phyloP scores from a whole-genome alignment of 2,329 filamentous ascomycete species.

The Bipolaris oryzae region DNA sequence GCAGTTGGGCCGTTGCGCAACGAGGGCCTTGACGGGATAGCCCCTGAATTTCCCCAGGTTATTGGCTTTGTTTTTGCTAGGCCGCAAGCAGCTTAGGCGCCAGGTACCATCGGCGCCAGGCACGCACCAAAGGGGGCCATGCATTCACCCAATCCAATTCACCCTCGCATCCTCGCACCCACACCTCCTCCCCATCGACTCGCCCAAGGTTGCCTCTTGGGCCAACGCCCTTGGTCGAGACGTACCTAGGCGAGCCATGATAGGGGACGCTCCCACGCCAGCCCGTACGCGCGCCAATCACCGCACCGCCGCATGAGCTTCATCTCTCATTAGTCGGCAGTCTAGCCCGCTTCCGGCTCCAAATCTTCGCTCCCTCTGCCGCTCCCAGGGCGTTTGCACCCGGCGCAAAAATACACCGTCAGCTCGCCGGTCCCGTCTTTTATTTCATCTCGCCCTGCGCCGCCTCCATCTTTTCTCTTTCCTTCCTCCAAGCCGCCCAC shows the following conservation, averaged over 20 bases:
- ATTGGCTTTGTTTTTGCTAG: conserved; percentile 35
- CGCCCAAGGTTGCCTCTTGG: conserved; percentile 15
- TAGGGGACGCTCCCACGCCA: conserved; percentile 26
- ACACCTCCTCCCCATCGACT: not conserved
- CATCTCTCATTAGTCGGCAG: conserved; percentile 30
- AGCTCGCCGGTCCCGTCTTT: conserved; percentile 28
- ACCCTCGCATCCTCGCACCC: not conserved
- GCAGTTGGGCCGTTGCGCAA: conserved; percentile 4
- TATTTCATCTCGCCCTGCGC: conserved; percentile 19
- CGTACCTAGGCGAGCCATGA: conserved; percentile 15
- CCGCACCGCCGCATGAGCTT: conserved; percentile 32
- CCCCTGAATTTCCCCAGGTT: conserved; percentile 48
- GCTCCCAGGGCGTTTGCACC: conserved; percentile 36
- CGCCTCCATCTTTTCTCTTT: conserved; percentile 20
- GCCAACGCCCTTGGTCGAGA: conserved; percentile 20
- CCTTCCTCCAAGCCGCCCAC: conserved; percentile 28
- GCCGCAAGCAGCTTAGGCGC: conserved; percentile 26
- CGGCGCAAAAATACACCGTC: conserved; percentile 3
- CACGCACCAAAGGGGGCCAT: conserved; percentile 16
- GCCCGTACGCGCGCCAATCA: conserved; percentile 16
- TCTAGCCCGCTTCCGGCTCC: conserved; percentile 27
- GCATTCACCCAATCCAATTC: no score
- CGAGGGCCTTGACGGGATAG: conserved; percentile 14
- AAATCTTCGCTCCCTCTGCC: conserved; percentile 44
- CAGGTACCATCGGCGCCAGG: conserved; percentile 25